Percentiles rank a stretch among this genome's conserved stretches.
Conservation (phyloP, 306 rosid species). For the Lathyrus oleraceus region DNA sequence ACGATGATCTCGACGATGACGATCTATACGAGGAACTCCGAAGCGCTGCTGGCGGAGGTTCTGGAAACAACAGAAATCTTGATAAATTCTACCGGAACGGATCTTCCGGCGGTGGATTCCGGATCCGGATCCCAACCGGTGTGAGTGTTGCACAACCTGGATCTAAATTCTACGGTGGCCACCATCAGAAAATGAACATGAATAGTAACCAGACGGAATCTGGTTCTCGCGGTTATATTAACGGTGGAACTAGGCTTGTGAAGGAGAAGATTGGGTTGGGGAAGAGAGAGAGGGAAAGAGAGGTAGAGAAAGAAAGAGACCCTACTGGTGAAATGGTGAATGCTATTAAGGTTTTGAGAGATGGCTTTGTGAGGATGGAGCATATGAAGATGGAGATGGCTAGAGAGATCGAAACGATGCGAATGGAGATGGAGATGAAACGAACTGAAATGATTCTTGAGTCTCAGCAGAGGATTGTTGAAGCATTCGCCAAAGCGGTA, state of each 20-base stretch:
- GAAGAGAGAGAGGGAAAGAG: constrained; percentile 23
- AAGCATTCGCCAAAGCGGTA: constrained; percentile 80
- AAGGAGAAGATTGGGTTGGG: constrained; percentile 24
- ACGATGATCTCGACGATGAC: constrained; percentile 55
- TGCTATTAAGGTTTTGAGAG: constrained; percentile 80
- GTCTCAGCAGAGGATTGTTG: constrained; percentile 89
- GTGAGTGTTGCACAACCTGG: constrained; percentile 75
- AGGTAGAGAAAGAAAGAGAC: constrained; percentile 58
- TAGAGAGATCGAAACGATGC: constrained; percentile 79
- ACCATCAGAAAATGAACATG: constrained; percentile 39
- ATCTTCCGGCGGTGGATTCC: constrained; percentile 47
- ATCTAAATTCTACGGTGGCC: constrained; percentile 41
- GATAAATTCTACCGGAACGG: constrained; percentile 64
- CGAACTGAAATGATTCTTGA: constrained; percentile 89
- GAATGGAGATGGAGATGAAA: constrained; percentile 99
- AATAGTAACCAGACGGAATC: constrained; percentile 22
- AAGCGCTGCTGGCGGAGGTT: constrained; percentile 46
- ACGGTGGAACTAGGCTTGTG: constrained; percentile 40
- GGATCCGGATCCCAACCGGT: constrained; percentile 84
- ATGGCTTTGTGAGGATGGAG: constrained; percentile 93
- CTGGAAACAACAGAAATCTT: constrained; percentile 48
- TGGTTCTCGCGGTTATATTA: constrained; percentile 9
- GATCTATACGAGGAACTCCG: constrained; percentile 69
- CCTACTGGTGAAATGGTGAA: constrained; percentile 77
- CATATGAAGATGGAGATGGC: constrained; percentile 99